phyloP scores from a whole-genome alignment of 2,329 filamentous ascomycete species.

The Bisporella sp. region DNA sequence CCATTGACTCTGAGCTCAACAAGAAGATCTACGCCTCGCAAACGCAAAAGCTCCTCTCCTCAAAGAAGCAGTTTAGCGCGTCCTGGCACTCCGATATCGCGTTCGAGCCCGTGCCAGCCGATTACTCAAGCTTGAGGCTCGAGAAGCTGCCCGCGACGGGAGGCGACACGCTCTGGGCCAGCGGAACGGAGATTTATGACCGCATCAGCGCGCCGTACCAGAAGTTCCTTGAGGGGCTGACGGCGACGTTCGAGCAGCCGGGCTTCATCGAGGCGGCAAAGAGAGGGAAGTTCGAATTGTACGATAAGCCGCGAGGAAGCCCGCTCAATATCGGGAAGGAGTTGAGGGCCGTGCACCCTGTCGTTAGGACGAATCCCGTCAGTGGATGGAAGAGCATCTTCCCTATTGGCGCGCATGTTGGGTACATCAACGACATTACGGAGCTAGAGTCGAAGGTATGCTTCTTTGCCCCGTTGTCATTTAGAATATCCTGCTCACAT shows the following conservation, averaged over 20 bases:
- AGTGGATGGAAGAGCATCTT: constrained; percentile 51
- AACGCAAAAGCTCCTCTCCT: constrained; percentile 3
- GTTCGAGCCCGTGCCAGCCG: constrained; percentile 55
- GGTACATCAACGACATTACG: constrained; percentile 43
- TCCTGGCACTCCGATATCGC: constrained; percentile 58
- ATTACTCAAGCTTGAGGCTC: constrained; percentile 54
- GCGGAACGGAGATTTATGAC: constrained; percentile 61
- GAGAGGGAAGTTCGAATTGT: constrained; percentile 36
- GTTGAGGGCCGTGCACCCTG: constrained; percentile 44
- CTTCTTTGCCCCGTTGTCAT: no score
- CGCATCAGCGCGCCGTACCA: constrained; percentile 49
- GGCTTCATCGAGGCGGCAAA: constrained; percentile 42
- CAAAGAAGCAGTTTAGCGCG: constrained; percentile 36
- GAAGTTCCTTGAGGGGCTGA: constrained; percentile 52
- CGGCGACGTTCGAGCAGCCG: constrained; percentile 44
- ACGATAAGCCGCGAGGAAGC: constrained; percentile 38
- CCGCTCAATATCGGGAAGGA: constrained; percentile 42
- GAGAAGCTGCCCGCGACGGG: constrained; percentile 48
- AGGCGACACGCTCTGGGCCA: constrained; percentile 57
- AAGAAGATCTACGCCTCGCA: constrained; percentile 38
- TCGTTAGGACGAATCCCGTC: constrained; percentile 49
- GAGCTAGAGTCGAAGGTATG: constrained; percentile 33
- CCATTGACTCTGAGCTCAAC: constrained; percentile 50
- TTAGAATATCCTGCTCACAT: no score
- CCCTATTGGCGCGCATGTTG: constrained; percentile 42